These are phyloP conservation scores for Hypoxylon cercidicola DNA, from an alignment of 495 filamentous ascomycete species.

Conservation along the genomic window DNA sequence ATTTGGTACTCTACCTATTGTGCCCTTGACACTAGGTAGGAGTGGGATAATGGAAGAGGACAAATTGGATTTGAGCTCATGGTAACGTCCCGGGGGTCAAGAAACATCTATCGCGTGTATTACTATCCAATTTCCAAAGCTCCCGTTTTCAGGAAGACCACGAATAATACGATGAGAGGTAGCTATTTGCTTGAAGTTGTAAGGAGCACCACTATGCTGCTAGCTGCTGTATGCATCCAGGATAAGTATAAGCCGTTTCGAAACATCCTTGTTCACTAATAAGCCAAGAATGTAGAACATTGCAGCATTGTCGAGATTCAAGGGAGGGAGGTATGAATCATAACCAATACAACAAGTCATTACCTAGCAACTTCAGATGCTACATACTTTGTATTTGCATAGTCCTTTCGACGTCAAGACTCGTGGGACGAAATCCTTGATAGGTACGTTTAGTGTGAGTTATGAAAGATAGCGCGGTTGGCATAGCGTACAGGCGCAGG, in stretches of 20 bases:
- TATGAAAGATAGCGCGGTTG: constrained; percentile 16
- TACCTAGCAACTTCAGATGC: constrained; percentile 2
- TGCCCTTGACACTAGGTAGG: constrained; percentile 11
- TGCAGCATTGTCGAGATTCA: constrained; percentile 2
- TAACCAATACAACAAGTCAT: constrained; percentile 28
- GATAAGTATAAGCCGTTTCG: not conserved
- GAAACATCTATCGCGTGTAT: not conserved
- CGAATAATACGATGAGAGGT: not conserved
- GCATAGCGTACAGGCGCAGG: constrained; percentile 5
- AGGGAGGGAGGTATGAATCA: constrained; percentile 19
- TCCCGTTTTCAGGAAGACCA: too few relatives aligned
- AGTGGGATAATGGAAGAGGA: constrained; percentile 18
- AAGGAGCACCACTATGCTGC: too few relatives aligned
- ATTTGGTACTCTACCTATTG: constrained; percentile 10
- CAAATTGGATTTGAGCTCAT: constrained; percentile 7
- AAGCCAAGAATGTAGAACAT: constrained; percentile 18
- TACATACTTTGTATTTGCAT: constrained; percentile 10
- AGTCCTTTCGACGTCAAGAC: constrained; percentile 20
- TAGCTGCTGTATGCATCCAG: not conserved
- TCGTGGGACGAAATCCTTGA: constrained; percentile 9
- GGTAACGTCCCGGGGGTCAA: not conserved
- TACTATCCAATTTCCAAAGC: not conserved
- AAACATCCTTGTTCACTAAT: not conserved
- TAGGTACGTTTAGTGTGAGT: constrained; percentile 10
- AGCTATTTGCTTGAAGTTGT: not conserved